Conservation (phyloP, 1,284 basidiomycete genomes). For the Ceratobasidium sp. region DNA sequence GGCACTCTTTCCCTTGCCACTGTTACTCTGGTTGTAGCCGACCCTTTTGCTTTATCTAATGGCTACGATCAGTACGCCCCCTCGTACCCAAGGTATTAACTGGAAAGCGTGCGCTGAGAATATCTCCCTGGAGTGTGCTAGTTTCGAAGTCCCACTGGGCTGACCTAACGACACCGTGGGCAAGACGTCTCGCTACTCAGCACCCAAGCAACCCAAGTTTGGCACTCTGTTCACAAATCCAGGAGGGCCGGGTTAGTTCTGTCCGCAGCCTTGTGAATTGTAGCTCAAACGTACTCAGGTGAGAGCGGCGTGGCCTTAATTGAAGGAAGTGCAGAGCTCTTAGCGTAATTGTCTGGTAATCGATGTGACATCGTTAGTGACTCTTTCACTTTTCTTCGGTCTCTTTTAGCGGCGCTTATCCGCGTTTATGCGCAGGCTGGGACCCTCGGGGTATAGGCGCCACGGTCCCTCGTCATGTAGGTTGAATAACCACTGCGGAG, state of each 20-base stretch:
- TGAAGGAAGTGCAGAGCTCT: too few relatives aligned
- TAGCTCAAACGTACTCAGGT: not conserved
- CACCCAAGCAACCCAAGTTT: conserved; percentile 1
- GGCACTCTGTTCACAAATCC: conserved; percentile 42
- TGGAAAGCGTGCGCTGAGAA: not conserved
- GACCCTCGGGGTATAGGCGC: too few relatives aligned
- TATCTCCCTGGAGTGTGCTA: not conserved
- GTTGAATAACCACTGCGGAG: too few relatives aligned
- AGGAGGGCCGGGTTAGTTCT: conserved; percentile 12
- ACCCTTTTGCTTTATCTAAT: not conserved
- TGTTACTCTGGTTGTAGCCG: not conserved
- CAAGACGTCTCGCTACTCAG: conserved; percentile 24
- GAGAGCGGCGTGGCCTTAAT: conserved; percentile 13
- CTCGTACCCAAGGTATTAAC: not conserved
- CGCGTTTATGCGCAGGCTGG: too few relatives aligned
- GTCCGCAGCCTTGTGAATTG: not conserved
- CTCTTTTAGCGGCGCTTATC: too few relatives aligned
- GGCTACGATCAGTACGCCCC: conserved; percentile 1
- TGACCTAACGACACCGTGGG: conserved; percentile 24
- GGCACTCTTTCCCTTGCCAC: not conserved
- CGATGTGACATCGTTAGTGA: too few relatives aligned
- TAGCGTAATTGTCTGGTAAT: not conserved
- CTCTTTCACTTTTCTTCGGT: too few relatives aligned
- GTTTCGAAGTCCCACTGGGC: conserved; percentile 41
- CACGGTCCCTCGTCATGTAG: too few relatives aligned